Conservation (phyloP, 768 basidiomycete genomes). For the Steccherinum ochraceum region DNA sequence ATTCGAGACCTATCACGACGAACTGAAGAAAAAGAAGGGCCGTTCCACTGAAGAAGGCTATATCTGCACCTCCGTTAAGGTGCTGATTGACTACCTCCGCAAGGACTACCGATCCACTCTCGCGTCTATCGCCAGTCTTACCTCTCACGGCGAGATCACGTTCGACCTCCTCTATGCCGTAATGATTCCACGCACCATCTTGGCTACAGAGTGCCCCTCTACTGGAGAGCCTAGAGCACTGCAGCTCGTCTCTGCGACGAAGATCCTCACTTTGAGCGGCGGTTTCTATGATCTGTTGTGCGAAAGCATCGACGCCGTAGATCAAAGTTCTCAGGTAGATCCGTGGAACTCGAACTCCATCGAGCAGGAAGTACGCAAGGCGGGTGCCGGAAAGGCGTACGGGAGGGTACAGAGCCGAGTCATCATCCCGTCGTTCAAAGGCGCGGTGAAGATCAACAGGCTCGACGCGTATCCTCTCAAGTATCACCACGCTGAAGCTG, state of each 20-base stretch:
- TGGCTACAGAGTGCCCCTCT: conserved; percentile 44
- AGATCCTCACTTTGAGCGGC: conserved; percentile 28
- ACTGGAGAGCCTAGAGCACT: conserved; percentile 48
- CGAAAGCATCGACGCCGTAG: conserved; percentile 47
- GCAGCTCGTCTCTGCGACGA: conserved; percentile 33
- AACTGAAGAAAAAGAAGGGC: conserved; percentile 27
- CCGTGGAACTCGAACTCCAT: not conserved
- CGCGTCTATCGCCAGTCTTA: conserved; percentile 39
- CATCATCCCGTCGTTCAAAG: conserved; percentile 35
- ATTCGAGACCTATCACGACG: conserved; percentile 39
- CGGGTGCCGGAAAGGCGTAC: conserved; percentile 23
- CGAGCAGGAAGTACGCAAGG: conserved; percentile 11
- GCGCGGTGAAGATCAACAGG: conserved; percentile 41
- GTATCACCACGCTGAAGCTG: conserved; percentile 37
- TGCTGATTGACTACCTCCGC: conserved; percentile 43
- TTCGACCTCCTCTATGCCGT: conserved; percentile 50
- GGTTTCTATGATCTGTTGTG: conserved; percentile 38
- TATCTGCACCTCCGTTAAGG: conserved; percentile 37
- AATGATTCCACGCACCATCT: conserved; percentile 44
- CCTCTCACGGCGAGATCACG: conserved; percentile 49
- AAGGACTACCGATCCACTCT: conserved; percentile 45
- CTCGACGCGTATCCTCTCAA: conserved; percentile 47
- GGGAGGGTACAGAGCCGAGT: conserved; percentile 28
- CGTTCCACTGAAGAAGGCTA: conserved; percentile 35
- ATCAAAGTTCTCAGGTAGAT: conserved; percentile 14